Evolutionary conservation across 768 basidiomycete species (phyloP).

Genomic region (Cystoderma amianthinum): DNA sequence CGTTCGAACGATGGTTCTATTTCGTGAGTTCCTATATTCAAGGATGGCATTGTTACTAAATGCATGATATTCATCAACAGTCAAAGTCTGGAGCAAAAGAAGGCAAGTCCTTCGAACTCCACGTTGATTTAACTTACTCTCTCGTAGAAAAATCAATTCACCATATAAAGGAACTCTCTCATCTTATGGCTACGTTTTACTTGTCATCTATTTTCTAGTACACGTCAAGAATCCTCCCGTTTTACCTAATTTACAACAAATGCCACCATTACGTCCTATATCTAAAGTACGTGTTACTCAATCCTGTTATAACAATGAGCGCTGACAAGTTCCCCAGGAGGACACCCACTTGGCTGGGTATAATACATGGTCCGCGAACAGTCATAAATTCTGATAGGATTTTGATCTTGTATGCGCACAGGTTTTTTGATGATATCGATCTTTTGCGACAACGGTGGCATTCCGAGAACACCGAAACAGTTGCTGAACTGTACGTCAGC

Average conservation of each 20-base stretch:
- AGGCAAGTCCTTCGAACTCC: constrained; percentile 38
- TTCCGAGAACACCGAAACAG: constrained; percentile 87
- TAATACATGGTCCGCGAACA: constrained; percentile 61
- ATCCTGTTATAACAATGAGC: no score
- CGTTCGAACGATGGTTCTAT: constrained; percentile 89
- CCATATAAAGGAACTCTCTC: constrained; percentile 96
- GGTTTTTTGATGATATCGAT: constrained; percentile 98
- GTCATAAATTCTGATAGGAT: background rate
- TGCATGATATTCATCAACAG: constrained; percentile 30
- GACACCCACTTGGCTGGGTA: constrained; percentile 75
- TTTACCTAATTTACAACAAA: constrained; percentile 91
- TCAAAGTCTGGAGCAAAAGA: constrained; percentile 99
- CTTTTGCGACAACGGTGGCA: constrained; percentile 87
- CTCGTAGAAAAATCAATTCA: constrained; percentile 88
- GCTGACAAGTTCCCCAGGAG: no score
- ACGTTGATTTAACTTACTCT: constrained; percentile 4
- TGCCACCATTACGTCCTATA: constrained; percentile 87
- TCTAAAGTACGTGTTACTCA: constrained; percentile 43
- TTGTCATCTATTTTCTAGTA: constrained; percentile 96
- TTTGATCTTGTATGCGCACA: constrained; percentile 14
- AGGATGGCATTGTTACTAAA: constrained; percentile 9
- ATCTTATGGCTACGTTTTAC: constrained; percentile 95
- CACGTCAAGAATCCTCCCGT: constrained; percentile 98
- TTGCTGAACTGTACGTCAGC: constrained; percentile 81
- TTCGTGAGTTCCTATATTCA: constrained; percentile 59